Base-by-base conservation (phyloP, 2,329 filamentous ascomycete genomes). In the Penicillium sclerotigenum region DNA sequence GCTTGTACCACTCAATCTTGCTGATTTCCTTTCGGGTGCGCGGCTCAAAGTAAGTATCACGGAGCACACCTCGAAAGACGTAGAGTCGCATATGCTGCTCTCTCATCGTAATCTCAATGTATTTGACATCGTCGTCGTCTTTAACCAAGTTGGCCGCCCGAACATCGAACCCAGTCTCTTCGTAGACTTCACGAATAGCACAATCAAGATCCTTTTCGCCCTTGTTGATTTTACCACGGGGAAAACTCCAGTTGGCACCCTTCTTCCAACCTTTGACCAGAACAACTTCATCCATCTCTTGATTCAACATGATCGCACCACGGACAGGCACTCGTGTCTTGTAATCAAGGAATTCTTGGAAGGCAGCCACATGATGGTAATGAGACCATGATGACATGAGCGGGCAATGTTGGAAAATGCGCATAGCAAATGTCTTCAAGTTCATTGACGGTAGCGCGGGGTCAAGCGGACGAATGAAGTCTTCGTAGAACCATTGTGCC, bases 401-500 rank as follows among this genome's bases (percentile, higher is more conserved):
- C 31, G 94, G 94, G 66, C 93, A 97, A 71, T 97, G 93, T 66
- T 92, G 87, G 73, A 97, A 97, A 66, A 99, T 95, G 65, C 88
- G 85, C 57, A 96, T 81, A 67, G 90, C 93, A 75, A 99, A 99
- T 49, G 82, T 86, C 64, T 90, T 87, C 33, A 99, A 82, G 43
- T 87, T 85, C 81, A 97, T 88, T 53, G 89, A 91, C 5, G 94
- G 94, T 11, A 99, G 82, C 37, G 83, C 83, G 50, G 91, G 87
- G 74, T 97, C 89, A 61, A 94, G 81, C 37, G 93, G 92, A 46
- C 94, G 90, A 73, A 99, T 91, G 72, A 99, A 99, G 76, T 99
- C 94, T 80, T 99, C 94, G 84, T 99, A 99, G 77, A 96, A 99
- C 94, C 94, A 99, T 86, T 99, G 95, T 67, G 94, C 94, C 77